Evolutionary conservation across 805 yeast species (phyloP), one percentile per base, ranked within the genome.

Genomic region (Candida vaughaniae): DNA sequence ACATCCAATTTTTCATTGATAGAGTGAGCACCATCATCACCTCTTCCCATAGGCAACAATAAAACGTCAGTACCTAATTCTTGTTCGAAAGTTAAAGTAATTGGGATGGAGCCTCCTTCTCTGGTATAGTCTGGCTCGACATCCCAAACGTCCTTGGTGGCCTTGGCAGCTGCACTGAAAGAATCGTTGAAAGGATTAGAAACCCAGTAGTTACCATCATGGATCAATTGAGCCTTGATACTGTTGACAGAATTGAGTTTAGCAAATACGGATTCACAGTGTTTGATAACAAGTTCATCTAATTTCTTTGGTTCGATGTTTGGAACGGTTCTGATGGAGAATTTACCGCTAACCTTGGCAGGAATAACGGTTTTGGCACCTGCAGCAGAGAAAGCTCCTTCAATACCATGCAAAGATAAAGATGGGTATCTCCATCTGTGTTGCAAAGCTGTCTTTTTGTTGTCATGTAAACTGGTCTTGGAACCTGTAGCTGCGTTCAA

Each of bases 281-380:
- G 84, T 44, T 79, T 77, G 53, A 78, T 68, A 32, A 93, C 97
- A 36, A 81, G 61, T 64, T 86, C 65, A 61, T 87, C 90, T 52
- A 93, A 75, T 60, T 83, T 86, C 26, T 69, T 74, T 33, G 90
- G 77, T 42, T 85, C 86, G 56, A 93, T 91, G 66, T 93, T 76
- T 39, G 99, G 99, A 25, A 93, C 99, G 15, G 99, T 93, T 73
- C 99, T 80, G 55, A 93, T 90, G 23, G 96, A 86, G 62, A 93
- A 93, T 70, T 93, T 93, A 55, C 99, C 99, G 36, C 71, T 64
- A 22, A 93, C 98, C 59, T 82, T 84, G 33, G 96, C 86, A 23
- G 99, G 99, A 48, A 93, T 93, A 35, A 93, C 99, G 22, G 99
- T 93, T 73, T 93, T 93, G 41, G 98, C 99, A 48, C 99, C 99